Evolutionary conservation across 257 asterid species (phyloP).

Genomic region (Euphrasia confusa): DNA sequence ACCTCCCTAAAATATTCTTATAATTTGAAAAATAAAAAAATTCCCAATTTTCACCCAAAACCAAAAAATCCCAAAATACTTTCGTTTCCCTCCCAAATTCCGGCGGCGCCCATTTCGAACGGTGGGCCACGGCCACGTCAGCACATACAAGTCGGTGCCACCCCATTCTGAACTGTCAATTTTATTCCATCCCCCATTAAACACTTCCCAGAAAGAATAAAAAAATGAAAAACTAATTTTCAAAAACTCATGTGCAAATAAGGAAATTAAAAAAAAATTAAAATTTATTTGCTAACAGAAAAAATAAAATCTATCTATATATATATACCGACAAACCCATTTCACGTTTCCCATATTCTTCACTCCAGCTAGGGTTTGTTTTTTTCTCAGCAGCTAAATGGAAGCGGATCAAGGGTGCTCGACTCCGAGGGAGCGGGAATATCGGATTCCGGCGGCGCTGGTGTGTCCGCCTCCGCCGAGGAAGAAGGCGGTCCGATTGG

Average conservation of each 20-base stretch:
- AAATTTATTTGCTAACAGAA: too few relatives aligned
- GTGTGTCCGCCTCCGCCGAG: slow-evolving; percentile 77
- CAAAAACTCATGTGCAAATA: too few relatives aligned
- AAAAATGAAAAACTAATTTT: too few relatives aligned
- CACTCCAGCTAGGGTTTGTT: too few relatives aligned
- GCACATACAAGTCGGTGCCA: slow-evolving; percentile 45
- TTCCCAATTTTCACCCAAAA: too few relatives aligned
- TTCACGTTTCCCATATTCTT: too few relatives aligned
- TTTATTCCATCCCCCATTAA: slow-evolving; percentile 5
- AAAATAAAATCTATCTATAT: too few relatives aligned
- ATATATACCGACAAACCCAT: too few relatives aligned
- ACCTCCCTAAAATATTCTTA: too few relatives aligned
- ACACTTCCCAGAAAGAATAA: too few relatives aligned
- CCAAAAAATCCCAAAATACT: neutral
- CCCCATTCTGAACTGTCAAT: slow-evolving; percentile 53
- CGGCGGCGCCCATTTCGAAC: slow-evolving; percentile 54
- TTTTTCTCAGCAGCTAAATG: slow-evolving; percentile 22
- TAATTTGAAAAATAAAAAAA: too few relatives aligned
- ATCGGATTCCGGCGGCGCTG: slow-evolving; percentile 32
- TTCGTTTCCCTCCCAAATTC: slow-evolving; percentile 43
- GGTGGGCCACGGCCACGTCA: slow-evolving; percentile 39
- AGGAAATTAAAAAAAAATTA: too few relatives aligned
- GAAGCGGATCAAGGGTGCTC: slow-evolving; percentile 51
- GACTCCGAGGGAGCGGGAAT: slow-evolving; percentile 56
- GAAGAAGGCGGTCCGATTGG: slow-evolving; percentile 33